Base-by-base conservation (phyloP, 148 eudicot species). In the Heliosperma pusillum region DNA sequence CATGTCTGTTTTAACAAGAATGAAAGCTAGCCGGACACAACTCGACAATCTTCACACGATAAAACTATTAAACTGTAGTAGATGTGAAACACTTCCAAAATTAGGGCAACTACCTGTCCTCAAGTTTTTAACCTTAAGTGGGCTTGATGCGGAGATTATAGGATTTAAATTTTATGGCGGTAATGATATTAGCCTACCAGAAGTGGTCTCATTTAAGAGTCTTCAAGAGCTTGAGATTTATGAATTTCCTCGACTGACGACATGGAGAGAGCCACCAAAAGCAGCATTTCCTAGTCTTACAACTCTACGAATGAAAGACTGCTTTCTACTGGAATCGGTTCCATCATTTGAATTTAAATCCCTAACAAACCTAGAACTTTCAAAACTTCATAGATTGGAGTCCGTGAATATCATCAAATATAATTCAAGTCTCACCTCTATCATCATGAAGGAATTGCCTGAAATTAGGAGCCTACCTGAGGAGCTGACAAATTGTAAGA, bases 361-460 rank as follows among this genome's bases (percentile, higher is more conserved):
- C 15, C 7, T 72, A 33, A 30, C 3, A 10, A 2, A 15, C 58
- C 27, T 72, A 5, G 24, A n/a, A 4, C 12, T 57, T 30, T 30
- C 12, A 4, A 10, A 69, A 24, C 21, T 25, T 44, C 13, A 29
- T 47, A 30, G 72, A 1, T 15, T 2, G 10, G 33, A 24, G 50
- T 55, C 72, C 10, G 25, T 69, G 58, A 58, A 69, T 47, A 21
- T 69, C 36, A 69, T 69, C 27, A 69, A 15, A 47, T n/a, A 50
- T 69, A 69, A 7, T 33, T 12, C 9, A 5, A 8, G 3, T 69
- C 72, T 69, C n/a, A 50, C 27, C 9, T 69, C 72, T 7, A 58
- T 69, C 15, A 12, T 1, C 0, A 55, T 47, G 4, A 5, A 3
- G 0, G 0, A 22, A 0, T 12, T 69, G 20, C 13, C 30, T 3